Conservation (phyloP, 106 monocot genomes). For the Acorus calamus region DNA sequence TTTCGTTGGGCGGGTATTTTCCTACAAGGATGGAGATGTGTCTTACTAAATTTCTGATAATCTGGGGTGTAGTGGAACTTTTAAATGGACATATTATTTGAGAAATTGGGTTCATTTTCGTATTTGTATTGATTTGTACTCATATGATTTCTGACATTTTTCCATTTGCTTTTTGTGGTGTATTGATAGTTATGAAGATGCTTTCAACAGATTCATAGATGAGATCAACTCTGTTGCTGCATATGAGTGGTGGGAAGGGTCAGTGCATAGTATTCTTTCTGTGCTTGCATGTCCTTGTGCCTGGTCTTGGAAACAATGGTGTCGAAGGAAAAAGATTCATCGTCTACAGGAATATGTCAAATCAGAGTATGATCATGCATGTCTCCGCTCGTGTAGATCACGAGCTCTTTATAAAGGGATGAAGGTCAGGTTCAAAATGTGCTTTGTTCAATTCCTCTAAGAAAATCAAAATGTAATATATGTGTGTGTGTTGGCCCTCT, state of each 20-base stretch:
- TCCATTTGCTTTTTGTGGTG: not conserved
- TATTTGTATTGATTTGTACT: no score
- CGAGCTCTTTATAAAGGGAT: constrained; percentile 96
- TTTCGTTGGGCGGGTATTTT: no score
- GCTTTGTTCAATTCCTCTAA: not conserved
- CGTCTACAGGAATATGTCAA: constrained; percentile 88
- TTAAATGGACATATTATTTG: no score
- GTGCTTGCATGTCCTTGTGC: constrained; percentile 83
- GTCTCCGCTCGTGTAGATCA: constrained; percentile 87
- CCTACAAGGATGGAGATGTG: no score
- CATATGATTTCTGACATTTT: no score
- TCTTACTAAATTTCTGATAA: no score
- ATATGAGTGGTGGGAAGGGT: constrained; percentile 99
- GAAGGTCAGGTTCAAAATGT: constrained; percentile 47
- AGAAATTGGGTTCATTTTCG: no score
- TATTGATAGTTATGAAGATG: constrained; percentile 74
- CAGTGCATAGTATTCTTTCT: constrained; percentile 69
- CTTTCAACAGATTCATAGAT: constrained; percentile 91
- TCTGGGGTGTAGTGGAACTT: no score
- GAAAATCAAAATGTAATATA: no score
- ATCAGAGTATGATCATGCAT: constrained; percentile 89
- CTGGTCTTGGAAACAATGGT: constrained; percentile 99
- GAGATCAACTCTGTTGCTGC: constrained; percentile 89
- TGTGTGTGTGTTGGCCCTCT: no score
- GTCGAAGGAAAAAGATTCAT: constrained; percentile 62